Evolutionary conservation across 2,329 filamentous ascomycete species (phyloP).

Genomic region (Hysterium pulicare): DNA sequence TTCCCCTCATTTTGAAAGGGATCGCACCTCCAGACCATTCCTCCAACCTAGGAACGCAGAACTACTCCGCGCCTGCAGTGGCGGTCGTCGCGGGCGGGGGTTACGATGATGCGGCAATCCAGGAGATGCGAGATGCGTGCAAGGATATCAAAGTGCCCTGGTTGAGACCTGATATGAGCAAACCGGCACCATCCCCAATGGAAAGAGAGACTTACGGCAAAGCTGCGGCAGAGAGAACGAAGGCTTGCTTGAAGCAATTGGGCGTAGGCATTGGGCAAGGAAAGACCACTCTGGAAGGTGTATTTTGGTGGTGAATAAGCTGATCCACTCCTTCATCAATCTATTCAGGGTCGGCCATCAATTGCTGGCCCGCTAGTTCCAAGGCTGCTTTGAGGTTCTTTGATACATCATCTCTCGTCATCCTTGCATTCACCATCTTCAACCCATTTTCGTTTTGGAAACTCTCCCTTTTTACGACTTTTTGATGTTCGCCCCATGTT

Average conservation of each 20-base stretch:
- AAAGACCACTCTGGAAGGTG: background rate
- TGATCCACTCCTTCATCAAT: too few relatives aligned
- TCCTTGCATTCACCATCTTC: constrained; percentile 42
- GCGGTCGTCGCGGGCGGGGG: constrained; percentile 5
- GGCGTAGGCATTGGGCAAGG: background rate
- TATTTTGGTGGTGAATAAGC: background rate
- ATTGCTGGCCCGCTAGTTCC: too few relatives aligned
- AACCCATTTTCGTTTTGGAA: constrained; percentile 40
- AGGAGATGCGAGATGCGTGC: constrained; percentile 6
- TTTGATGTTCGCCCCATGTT: constrained; percentile 47
- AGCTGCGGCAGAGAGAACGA: background rate
- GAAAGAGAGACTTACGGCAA: background rate
- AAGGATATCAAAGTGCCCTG: constrained; percentile 6
- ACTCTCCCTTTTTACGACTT: constrained; percentile 33
- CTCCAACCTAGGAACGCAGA: constrained; percentile 9
- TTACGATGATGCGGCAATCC: constrained; percentile 8
- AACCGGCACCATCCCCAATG: background rate
- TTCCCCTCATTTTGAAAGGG: constrained; percentile 8
- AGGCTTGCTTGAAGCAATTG: background rate
- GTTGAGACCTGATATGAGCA: constrained; percentile 9
- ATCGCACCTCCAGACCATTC: background rate
- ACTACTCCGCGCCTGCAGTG: constrained; percentile 6
- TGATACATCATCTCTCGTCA: constrained; percentile 38
- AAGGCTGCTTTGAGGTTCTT: too few relatives aligned
- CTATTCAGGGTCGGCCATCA: too few relatives aligned